Evolutionary conservation across 139 green algal species (phyloP).

Genomic region (Closterium sp.): DNA sequence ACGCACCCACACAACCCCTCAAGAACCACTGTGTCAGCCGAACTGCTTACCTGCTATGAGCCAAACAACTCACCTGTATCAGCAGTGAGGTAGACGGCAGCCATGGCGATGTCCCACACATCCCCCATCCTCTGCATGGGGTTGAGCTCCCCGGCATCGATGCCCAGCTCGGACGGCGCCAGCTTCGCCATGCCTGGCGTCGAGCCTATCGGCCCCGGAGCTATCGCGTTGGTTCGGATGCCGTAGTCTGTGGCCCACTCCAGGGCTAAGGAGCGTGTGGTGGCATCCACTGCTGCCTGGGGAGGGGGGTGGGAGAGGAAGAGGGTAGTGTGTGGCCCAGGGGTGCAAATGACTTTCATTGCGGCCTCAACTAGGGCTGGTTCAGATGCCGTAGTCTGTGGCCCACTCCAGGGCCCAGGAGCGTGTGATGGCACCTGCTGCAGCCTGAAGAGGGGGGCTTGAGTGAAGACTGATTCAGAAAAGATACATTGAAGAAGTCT

Average conservation of each 20-base stretch:
- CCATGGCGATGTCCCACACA: constrained; percentile 86
- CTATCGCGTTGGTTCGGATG: constrained; percentile 83
- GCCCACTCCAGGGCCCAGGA: constrained; percentile 92
- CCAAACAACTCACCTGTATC: constrained; percentile 46
- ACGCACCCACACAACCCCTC: too few species aligned
- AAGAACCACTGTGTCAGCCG: too few species aligned
- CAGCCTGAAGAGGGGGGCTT: constrained; percentile 58
- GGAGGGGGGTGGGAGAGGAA: too few species aligned
- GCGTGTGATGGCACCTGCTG: constrained; percentile 87
- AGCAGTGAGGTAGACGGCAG: constrained; percentile 75
- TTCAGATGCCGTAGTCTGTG: constrained; percentile 70
- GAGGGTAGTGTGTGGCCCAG: too few species aligned
- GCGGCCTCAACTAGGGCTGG: too few species aligned
- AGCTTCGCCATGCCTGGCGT: constrained; percentile 88
- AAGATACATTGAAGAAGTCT: too few species aligned
- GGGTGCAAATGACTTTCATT: too few species aligned
- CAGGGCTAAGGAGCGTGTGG: constrained; percentile 86
- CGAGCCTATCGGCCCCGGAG: constrained; percentile 84
- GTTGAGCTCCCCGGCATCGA: background rate
- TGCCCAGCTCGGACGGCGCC: constrained; percentile 60
- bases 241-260: constrained; percentile 84
- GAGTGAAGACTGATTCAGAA: too few species aligned
- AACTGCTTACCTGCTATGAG: too few species aligned
- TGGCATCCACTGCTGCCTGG: constrained; percentile 80
- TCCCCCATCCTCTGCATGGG: constrained; percentile 74